Conservation (phyloP, 306 rosid genomes). For the Fragaria vesca region DNA sequence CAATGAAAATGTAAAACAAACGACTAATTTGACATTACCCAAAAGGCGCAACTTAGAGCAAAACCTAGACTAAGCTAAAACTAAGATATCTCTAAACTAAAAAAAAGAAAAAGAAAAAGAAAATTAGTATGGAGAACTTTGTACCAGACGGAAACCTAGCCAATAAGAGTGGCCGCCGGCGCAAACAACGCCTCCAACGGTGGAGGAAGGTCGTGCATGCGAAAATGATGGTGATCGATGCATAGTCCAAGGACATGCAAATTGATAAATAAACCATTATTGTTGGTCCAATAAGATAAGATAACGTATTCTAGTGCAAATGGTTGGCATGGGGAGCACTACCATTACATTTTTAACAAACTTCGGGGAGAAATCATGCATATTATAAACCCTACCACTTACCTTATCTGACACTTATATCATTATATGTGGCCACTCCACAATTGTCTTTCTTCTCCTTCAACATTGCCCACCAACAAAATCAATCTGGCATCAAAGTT, state of each 20-base stretch:
- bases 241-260: background rate
- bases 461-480: slow-evolving; percentile 18
- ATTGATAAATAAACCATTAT: background rate
- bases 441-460: slow-evolving; percentile 18
- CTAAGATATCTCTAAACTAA: too few species aligned
- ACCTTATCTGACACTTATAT: slow-evolving; percentile 22
- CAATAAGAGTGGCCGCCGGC: background rate
- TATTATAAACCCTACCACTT: slow-evolving; percentile 15
- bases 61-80: too few species aligned
- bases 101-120: too few species aligned
- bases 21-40: too few species aligned
- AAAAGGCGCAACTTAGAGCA: too few species aligned
- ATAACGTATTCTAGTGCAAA: background rate
- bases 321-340: slow-evolving; percentile 36
- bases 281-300: slow-evolving; percentile 9
- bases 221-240: background rate
- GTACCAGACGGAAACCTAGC: background rate
- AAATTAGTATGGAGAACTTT: too few species aligned
- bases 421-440: slow-evolving; percentile 8
- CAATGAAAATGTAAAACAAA: too few species aligned
- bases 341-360: slow-evolving; percentile 11
- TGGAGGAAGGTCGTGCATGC: background rate
- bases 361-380: slow-evolving; percentile 14
- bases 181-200: background rate
- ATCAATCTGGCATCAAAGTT: slow-evolving; percentile 11